phyloP scores from a whole-genome alignment of 2,329 filamentous ascomycete genomes.

The Pseudogymnoascus destructans region DNA sequence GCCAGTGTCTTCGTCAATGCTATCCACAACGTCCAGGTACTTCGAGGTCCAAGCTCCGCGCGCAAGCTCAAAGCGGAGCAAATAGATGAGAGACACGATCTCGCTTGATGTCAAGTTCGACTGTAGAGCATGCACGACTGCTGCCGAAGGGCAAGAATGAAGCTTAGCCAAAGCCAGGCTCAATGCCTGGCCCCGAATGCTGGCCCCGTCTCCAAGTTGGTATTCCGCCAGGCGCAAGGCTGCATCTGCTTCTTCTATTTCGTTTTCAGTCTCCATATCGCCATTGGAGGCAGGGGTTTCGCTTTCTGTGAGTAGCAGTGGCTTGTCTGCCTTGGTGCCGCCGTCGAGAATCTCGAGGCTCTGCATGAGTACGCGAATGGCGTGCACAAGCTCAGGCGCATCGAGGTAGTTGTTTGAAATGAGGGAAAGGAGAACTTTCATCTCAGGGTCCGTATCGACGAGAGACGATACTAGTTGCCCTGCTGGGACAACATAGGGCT shows the following conservation, averaged over 20 bases:
- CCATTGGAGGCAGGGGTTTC: constrained; percentile 14
- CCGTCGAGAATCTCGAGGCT: constrained; percentile 46
- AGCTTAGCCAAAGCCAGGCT: constrained; percentile 58
- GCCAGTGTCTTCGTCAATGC: constrained; percentile 32
- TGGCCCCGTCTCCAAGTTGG: constrained; percentile 51
- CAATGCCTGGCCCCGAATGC: constrained; percentile 48
- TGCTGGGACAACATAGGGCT: constrained; percentile 36
- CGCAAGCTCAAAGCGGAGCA: constrained; percentile 60
- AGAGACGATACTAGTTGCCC: constrained; percentile 51
- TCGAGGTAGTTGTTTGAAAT: constrained; percentile 53
- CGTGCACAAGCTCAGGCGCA: constrained; percentile 51
- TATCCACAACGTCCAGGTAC: constrained; percentile 47
- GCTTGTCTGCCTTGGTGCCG: constrained; percentile 15
- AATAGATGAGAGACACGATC: constrained; percentile 56
- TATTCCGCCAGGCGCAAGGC: constrained; percentile 57
- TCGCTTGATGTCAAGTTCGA: constrained; percentile 52
- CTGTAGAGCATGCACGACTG: constrained; percentile 51
- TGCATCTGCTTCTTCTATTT: constrained; percentile 47
- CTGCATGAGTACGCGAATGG: constrained; percentile 52
- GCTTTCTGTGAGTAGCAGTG: constrained; percentile 17
- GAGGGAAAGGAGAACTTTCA: constrained; percentile 53
- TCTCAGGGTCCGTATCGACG: constrained; percentile 51
- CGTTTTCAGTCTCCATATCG: constrained; percentile 33
- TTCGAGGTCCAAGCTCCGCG: constrained; percentile 64
- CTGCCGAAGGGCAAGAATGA: constrained; percentile 46